Conservation (phyloP, 345 rosid species). For the Gossypium rotundifolium region DNA sequence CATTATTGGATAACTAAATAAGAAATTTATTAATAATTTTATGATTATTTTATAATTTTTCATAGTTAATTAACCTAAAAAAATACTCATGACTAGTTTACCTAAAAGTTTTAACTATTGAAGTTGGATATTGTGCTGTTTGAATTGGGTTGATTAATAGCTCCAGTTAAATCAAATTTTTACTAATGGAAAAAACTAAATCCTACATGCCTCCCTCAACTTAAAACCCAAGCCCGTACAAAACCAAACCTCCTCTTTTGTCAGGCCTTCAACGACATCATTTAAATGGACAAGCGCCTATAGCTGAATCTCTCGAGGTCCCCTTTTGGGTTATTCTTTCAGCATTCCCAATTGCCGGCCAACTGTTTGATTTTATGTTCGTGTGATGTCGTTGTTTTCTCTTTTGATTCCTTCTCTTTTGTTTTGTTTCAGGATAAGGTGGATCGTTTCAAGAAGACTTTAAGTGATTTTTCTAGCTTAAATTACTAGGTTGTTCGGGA, state of each 20-base stretch:
- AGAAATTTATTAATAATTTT: no score
- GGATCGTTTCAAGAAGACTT: conserved; percentile 37
- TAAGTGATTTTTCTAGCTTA: conserved; percentile 52
- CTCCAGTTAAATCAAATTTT: no score
- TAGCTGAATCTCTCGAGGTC: conserved; percentile 48
- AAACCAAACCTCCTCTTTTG: conserved; percentile 20
- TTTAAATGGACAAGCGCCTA: conserved; percentile 3
- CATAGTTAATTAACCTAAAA: no score
- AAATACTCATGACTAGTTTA: no score
- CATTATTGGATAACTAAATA: no score
- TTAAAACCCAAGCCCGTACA: conserved; percentile 23
- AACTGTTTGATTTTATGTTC: conserved; percentile 48
- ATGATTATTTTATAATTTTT: no score
- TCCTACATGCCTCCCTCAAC: conserved; percentile 6
- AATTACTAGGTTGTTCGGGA: conserved; percentile 86
- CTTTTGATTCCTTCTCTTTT: background rate
- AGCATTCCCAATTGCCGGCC: conserved; percentile 17
- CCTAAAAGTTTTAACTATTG: no score
- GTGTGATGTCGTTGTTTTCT: background rate
- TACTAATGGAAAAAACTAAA: no score
- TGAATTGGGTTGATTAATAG: no score
- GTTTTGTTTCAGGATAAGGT: conserved; percentile 33
- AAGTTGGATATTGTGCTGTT: no score
- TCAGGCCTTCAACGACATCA: conserved; percentile 15
- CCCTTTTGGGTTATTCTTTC: background rate